A percentile compares a stretch with the other conserved stretches of the same genome.
These are phyloP conservation scores for Dipodascus albidus DNA, from an alignment of 805 yeast species.

Conservation along the genomic window DNA sequence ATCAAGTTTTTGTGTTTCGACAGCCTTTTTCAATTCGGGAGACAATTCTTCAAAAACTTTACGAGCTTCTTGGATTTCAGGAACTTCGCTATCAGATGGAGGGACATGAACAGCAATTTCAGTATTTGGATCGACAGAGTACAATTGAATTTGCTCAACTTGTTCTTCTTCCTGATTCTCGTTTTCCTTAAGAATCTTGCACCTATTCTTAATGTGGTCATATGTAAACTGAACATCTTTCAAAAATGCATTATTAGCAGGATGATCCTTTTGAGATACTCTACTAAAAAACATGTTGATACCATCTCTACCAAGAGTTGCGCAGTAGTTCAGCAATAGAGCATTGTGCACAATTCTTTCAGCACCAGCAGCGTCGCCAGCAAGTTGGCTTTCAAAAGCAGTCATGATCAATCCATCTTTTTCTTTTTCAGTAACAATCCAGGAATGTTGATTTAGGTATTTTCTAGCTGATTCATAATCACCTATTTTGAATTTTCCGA, in stretches of 20 bases:
- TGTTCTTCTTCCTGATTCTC: conserved; percentile 33
- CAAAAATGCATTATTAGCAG: conserved; percentile 58
- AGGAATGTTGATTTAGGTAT: conserved; percentile 43
- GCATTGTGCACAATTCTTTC: conserved; percentile 70
- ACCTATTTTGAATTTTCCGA: conserved; percentile 43
- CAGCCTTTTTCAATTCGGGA: conserved; percentile 62
- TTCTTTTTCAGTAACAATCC: conserved; percentile 69
- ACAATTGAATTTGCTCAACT: conserved; percentile 79
- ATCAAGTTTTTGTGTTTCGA: conserved; percentile 60
- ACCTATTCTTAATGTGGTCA: conserved; percentile 64
- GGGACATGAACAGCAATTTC: conserved; percentile 67
- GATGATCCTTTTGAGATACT: conserved; percentile 39
- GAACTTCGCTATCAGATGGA: conserved; percentile 28
- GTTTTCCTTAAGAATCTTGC: conserved; percentile 46
- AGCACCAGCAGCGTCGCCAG: conserved; percentile 42
- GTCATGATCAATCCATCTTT: conserved; percentile 89
- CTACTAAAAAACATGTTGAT: conserved; percentile 59
- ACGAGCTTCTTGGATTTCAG: conserved; percentile 29
- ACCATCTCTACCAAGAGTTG: conserved; percentile 33
- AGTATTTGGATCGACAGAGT: conserved; percentile 75
- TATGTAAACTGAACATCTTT: conserved; percentile 67
- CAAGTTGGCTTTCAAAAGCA: conserved; percentile 75
- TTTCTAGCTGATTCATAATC: conserved; percentile 40
- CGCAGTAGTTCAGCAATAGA: conserved; percentile 62
- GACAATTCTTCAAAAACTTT: conserved; percentile 43